phyloP scores from a whole-genome alignment of 305 asterid genomes.

The Salvia sclarea region DNA sequence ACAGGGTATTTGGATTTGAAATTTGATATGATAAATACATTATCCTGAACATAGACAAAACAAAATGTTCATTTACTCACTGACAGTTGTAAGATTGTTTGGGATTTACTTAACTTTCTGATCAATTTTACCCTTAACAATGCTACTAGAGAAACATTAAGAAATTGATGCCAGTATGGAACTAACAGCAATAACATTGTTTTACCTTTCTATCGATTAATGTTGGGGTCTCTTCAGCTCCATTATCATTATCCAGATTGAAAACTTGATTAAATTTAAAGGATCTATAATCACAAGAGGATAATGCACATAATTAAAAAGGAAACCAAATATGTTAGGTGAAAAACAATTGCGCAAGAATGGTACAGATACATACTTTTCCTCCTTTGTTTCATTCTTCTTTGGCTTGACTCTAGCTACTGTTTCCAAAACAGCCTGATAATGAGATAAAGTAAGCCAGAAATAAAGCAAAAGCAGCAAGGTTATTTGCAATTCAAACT shows the following conservation, averaged over 20 bases:
- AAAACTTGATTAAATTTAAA: slow-evolving; percentile 87
- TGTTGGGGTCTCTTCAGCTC: slow-evolving; percentile 94
- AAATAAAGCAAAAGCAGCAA: slow-evolving; percentile 22
- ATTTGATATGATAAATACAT: slow-evolving; percentile 93
- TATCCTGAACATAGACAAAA: slow-evolving; percentile 61
- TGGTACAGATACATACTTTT: slow-evolving; percentile 53
- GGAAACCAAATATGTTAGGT: slow-evolving; percentile 18
- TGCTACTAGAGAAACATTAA: not conserved
- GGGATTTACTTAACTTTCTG: slow-evolving; percentile 2
- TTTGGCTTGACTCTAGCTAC: slow-evolving; percentile 95
- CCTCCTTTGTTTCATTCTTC: slow-evolving; percentile 97
- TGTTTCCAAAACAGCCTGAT: slow-evolving; percentile 95
- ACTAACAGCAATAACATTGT: slow-evolving; percentile 12
- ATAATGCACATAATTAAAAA: slow-evolving; percentile 22
- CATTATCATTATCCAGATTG: slow-evolving; percentile 94
- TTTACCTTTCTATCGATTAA: slow-evolving; percentile 91
- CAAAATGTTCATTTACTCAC: slow-evolving; percentile 27
- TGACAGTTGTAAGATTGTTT: slow-evolving; percentile 6
- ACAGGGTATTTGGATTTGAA: slow-evolving; percentile 96
- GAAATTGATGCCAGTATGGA: not conserved
- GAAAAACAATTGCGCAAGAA: slow-evolving; percentile 11
- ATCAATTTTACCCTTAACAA: slow-evolving; percentile 1
- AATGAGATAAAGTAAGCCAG: slow-evolving; percentile 31
- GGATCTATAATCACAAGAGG: slow-evolving; percentile 49
- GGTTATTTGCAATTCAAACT: slow-evolving; percentile 16